Evolutionary conservation across 768 basidiomycete species (phyloP), one percentile per base, ranked within the genome.

Genomic region (Suillus placidus): DNA sequence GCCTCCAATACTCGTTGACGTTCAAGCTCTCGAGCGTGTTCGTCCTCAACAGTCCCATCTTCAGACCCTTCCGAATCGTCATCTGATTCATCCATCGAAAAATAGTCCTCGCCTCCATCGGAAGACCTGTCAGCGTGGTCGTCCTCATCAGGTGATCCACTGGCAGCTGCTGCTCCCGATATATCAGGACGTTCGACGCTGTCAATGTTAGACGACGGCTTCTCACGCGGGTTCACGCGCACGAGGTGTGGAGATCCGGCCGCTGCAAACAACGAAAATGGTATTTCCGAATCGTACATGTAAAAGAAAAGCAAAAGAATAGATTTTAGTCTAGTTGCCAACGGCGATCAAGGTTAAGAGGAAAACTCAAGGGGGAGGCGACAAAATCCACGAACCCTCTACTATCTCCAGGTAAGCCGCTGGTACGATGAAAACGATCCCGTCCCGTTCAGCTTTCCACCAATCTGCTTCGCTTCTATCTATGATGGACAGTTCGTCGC

Each of bases 391-490:
- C 96, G 97, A 90, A 97, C 97, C 93, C 87, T 91, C 87, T 73
- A 84, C 82, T 71, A 89, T 77, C 78, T 97, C 92, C 75, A 99
- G 76, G 77, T 99, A 99, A 23, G 89, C 87, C 32, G 95, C 94
- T 61, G 97, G 97, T 5, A 95, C 95, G 73, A 95, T 88, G 80
- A 91, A 93, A 61, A 97, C 88, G 67, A 89, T 78, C 26, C 97
- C 97, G 57, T 85, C 88, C 72, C 86, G 85, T 80, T 98, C 96
- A 45, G 90, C 91, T 81, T 96, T 98, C 94, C 94, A 99, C 97
- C 97, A 99, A 71, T 93, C 92, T 61, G 81, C 83, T 70, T 98
- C 97, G 62, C 85, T 85, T 56, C 79, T 85, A 73, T 99, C 97
- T 64, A 98, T 84, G 68, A 99, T 88, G 9, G 82, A 82, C 45